Base-by-base conservation (phyloP, 805 yeast genomes). In the Kluyveromyces lactis region DNA sequence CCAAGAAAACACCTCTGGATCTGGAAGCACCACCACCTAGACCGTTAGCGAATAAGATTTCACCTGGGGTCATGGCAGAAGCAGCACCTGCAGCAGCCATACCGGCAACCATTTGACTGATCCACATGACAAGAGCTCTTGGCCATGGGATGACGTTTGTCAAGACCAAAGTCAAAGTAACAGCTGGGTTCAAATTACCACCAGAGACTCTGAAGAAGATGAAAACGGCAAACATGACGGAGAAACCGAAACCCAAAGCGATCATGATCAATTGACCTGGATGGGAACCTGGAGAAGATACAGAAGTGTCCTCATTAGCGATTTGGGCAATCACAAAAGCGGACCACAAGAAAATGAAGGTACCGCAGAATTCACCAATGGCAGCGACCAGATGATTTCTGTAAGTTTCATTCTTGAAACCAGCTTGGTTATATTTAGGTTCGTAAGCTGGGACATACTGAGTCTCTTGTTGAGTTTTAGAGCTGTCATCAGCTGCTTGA, bases 21-120 rank as follows among this genome's bases (percentile, higher is more conserved):
- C 69, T 77, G 28, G 89, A 81, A 50, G 73, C 68, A 36, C 80
- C 92, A 42, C 79, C 79, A 41, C 90, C 87, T 44, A 84, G 66
- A 34, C 72, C 68, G 55, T 85, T 85, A 44, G 85, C 74, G 52
- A 83, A 85, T 4, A 75, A 68, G 50, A 85, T 69, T 36, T 69
- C 68, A 46, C 95, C 95, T 31, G 95, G 95, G 18, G 90, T 81
- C 79, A 85, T 74, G 32, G 86, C 92, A 47, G 75, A 66, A 36
- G 86, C 94, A 33, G 86, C 90, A 61, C 86, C 95, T 41, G 90
- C 95, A 41, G 95, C 95, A 53, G 86, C 86, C 79, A 86, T 81
- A 63, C 95, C 95, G 38, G 83, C 95, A 58, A 84, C 63, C 55
- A 85, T 58, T 67, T 86, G 95, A 30, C 89, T 50, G 40, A 79